Percentiles rank a stretch among this genome's conserved stretches.
These are phyloP conservation scores for Xylogone sp. DNA, from an alignment of 2,329 filamentous ascomycete genomes.

Conservation along the genomic window DNA sequence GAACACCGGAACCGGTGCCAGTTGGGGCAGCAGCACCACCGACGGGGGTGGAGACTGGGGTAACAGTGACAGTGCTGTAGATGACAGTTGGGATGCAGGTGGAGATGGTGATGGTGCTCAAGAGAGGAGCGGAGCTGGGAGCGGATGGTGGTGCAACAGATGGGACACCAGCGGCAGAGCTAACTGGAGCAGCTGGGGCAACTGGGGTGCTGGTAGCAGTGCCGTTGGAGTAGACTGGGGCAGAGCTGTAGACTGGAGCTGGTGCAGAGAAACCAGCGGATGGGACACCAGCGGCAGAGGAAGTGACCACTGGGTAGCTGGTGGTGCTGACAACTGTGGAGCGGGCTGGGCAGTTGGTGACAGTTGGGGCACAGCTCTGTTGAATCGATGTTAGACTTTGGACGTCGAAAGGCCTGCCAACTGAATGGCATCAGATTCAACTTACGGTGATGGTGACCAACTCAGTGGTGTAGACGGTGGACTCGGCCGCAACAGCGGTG, in stretches of 20 bases:
- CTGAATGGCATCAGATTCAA: no score
- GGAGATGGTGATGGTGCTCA: conserved; percentile 17
- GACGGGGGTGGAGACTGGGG: conserved; percentile 12
- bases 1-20: conserved; percentile 8
- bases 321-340: conserved; percentile 18
- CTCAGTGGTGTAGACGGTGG: conserved; percentile 45
- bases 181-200: conserved; percentile 18
- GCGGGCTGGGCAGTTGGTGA: conserved; percentile 16
- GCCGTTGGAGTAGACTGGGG: conserved; percentile 26
- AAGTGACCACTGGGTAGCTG: conserved; percentile 15
- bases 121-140: conserved; percentile 16
- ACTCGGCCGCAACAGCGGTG: conserved; percentile 26
- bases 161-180: conserved; percentile 19
- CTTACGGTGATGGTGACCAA: conserved; percentile 44
- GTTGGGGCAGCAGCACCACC: conserved; percentile 12
- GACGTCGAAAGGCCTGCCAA: no score
- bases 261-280: conserved; percentile 4
- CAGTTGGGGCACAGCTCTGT: background rate
- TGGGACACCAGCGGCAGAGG: conserved; percentile 1
- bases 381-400: background rate
- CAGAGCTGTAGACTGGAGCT: conserved; percentile 14
- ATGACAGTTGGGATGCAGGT: conserved; percentile 20
- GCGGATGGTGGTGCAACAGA: conserved; percentile 5
- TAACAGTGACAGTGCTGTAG: conserved; percentile 21
- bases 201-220: conserved; percentile 22